phyloP scores from a whole-genome alignment of 2,329 filamentous ascomycete genomes.

The Penicillium sp. region DNA sequence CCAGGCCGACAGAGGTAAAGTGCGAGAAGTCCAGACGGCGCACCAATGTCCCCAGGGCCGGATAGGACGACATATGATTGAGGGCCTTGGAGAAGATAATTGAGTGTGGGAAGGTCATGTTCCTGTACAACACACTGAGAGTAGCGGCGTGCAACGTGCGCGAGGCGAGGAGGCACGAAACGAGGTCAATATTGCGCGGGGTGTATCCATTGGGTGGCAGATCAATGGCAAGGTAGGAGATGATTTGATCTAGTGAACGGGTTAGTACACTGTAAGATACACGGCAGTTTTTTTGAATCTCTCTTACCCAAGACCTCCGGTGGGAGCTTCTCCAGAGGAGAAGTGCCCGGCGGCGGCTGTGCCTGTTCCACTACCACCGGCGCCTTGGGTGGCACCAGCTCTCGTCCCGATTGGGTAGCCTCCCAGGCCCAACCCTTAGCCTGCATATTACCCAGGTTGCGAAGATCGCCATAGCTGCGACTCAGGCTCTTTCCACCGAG shows the following conservation, averaged over 20 bases:
- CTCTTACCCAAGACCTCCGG: slow-evolving; percentile 72
- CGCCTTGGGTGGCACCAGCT: slow-evolving; percentile 26
- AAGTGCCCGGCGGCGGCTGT: slow-evolving; percentile 40
- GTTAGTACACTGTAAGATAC: slow-evolving; percentile 13
- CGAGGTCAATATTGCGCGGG: slow-evolving; percentile 77
- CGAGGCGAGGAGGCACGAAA: slow-evolving; percentile 78
- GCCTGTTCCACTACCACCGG: slow-evolving; percentile 29
- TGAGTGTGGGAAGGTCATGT: slow-evolving; percentile 83
- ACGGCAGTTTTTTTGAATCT: background rate
- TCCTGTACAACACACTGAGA: slow-evolving; percentile 74
- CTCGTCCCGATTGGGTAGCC: slow-evolving; percentile 29
- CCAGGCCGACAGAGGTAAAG: slow-evolving; percentile 80
- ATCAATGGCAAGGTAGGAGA: slow-evolving; percentile 75
- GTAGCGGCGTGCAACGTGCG: slow-evolving; percentile 74
- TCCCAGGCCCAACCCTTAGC: slow-evolving; percentile 53
- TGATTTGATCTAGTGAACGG: slow-evolving; percentile 66
- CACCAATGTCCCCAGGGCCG: slow-evolving; percentile 74
- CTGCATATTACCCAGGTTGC: slow-evolving; percentile 42
- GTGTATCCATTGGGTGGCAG: slow-evolving; percentile 76
- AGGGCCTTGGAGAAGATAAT: slow-evolving; percentile 83
- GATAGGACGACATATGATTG: slow-evolving; percentile 69
- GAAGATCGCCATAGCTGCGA: slow-evolving; percentile 53
- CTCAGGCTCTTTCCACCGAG: slow-evolving; percentile 52
- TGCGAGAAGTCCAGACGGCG: slow-evolving; percentile 83
- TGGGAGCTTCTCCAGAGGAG: slow-evolving; percentile 71